These are phyloP conservation scores for Polyplosphaeria fusca DNA, from an alignment of 495 filamentous ascomycete species.

Conservation along the genomic window DNA sequence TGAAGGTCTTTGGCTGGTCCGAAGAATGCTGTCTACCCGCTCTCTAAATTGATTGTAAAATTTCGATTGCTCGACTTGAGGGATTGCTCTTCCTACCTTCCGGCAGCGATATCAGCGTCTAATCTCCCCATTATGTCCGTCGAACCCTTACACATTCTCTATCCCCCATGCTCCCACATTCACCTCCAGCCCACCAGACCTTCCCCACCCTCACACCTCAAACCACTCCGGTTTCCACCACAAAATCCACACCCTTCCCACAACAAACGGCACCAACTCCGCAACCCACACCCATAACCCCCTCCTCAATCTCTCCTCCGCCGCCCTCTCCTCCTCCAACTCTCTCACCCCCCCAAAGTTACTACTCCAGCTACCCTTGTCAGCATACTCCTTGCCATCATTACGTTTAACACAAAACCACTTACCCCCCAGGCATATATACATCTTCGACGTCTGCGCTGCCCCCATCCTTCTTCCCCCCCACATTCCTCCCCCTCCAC, in stretches of 20 bases:
- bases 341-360: not conserved
- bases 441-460: not conserved
- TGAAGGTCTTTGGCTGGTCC: too few relatives aligned
- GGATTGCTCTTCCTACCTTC: too few relatives aligned
- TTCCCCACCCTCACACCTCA: too few relatives aligned
- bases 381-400: not conserved
- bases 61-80: too few relatives aligned
- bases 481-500: not conserved
- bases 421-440: not conserved
- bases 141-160: too few relatives aligned
- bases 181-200: too few relatives aligned
- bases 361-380: not conserved
- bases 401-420: too few relatives aligned
- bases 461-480: not conserved
- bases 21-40: too few relatives aligned
- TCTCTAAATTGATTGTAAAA: too few relatives aligned
- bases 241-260: conserved; percentile 20
- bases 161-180: too few relatives aligned
- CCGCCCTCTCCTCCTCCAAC: not conserved
- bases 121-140: too few relatives aligned
- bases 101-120: too few relatives aligned
- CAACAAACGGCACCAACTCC: conserved; percentile 27
- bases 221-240: conserved; percentile 15
- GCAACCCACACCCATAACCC: conserved; percentile 24
- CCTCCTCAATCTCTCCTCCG: not conserved